phyloP scores from a whole-genome alignment of 441 rosid species.

The Geranium incanum region DNA sequence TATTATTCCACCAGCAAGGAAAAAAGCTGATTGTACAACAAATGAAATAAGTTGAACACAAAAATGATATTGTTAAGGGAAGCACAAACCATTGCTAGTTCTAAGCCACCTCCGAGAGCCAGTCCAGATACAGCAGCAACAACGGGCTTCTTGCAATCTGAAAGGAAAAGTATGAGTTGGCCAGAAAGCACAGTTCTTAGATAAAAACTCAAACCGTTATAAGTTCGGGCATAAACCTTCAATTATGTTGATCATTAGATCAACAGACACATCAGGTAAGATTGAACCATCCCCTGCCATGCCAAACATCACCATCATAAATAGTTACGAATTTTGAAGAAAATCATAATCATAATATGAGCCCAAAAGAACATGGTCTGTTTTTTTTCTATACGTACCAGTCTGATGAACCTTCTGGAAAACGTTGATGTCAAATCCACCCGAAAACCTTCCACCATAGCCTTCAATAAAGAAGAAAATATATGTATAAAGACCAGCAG shows the following conservation, averaged over 20 bases:
- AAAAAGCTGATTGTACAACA: neutral
- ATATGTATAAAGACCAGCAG: neutral
- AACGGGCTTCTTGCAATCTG: slow-evolving; percentile 82
- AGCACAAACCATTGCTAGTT: slow-evolving; percentile 68
- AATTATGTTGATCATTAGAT: slow-evolving; percentile 58
- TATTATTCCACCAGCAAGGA: neutral
- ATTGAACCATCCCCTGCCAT: slow-evolving; percentile 61
- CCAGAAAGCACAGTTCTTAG: neutral
- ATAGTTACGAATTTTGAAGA: neutral
- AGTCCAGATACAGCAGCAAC: slow-evolving; percentile 96
- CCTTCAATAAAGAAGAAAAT: slow-evolving; percentile 40
- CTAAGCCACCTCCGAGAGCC: slow-evolving; percentile 98
- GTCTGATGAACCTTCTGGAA: slow-evolving; percentile 60
- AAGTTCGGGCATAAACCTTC: slow-evolving; percentile 48
- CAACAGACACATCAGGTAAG: slow-evolving; percentile 76
- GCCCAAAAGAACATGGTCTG: slow-evolving; percentile 7
- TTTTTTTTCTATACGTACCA: slow-evolving; percentile 34
- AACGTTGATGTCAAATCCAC: slow-evolving; percentile 86
- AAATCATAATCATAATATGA: neutral
- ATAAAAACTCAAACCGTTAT: neutral
- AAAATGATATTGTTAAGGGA: neutral
- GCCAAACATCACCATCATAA: slow-evolving; percentile 11
- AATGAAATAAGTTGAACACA: neutral
- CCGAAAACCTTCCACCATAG: slow-evolving; percentile 73
- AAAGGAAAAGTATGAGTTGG: neutral